Evolutionary conservation across 805 yeast species (phyloP).

Genomic region (Clavispora vitiphila): DNA sequence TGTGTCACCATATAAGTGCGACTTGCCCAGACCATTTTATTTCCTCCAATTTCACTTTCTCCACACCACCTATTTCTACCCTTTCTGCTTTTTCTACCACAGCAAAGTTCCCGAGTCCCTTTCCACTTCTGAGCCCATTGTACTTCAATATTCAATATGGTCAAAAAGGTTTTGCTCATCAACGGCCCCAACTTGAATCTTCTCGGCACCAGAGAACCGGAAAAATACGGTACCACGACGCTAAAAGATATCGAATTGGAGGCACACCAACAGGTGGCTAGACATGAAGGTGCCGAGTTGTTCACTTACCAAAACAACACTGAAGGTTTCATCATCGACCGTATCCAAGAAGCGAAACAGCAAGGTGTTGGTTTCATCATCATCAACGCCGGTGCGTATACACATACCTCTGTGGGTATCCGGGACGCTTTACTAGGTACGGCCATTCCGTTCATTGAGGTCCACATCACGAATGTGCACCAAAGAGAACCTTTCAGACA

Average conservation of each 20-base stretch:
- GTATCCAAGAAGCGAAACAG: constrained; percentile 42
- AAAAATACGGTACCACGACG: constrained; percentile 46
- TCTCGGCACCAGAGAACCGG: constrained; percentile 42
- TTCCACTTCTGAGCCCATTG: no score
- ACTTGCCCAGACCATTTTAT: neutral
- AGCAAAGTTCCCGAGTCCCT: no score
- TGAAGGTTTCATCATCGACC: constrained; percentile 44
- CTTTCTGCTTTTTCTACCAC: neutral
- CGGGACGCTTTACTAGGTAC: constrained; percentile 47
- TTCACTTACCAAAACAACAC: constrained; percentile 38
- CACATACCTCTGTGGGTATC: constrained; percentile 47
- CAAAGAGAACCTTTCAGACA: constrained; percentile 49
- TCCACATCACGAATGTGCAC: constrained; percentile 49
- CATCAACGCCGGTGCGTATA: constrained; percentile 50
- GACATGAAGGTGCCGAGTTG: constrained; percentile 28
- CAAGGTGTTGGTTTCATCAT: constrained; percentile 42
- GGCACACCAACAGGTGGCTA: constrained; percentile 27
- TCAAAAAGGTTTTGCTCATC: constrained; percentile 38
- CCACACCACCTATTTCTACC: neutral
- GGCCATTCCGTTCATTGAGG: constrained; percentile 45
- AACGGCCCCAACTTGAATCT: constrained; percentile 49
- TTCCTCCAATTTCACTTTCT: neutral
- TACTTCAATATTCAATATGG: constrained; percentile 26
- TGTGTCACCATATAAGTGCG: neutral
- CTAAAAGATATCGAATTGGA: constrained; percentile 39